A percentile compares a stretch with the other conserved stretches of the same genome.
Conservation (phyloP, 2,329 filamentous ascomycete genomes). For the Sordariomycetes sp. region DNA sequence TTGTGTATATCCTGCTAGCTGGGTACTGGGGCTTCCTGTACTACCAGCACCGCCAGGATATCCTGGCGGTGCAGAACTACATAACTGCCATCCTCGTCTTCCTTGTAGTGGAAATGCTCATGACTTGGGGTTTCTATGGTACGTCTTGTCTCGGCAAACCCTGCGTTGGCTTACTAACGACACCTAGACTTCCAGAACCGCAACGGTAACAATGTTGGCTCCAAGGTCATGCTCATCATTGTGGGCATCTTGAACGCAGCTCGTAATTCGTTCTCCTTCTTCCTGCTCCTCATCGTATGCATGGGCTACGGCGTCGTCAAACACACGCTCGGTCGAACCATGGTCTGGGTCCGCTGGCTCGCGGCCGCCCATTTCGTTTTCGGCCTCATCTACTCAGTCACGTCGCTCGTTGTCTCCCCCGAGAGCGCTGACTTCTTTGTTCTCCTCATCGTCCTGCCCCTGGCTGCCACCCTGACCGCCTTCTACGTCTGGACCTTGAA, state of each 20-base stretch:
- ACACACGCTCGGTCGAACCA: conserved; percentile 79
- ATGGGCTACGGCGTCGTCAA: conserved; percentile 99
- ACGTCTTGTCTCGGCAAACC: conserved; percentile 19
- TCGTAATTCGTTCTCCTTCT: conserved; percentile 97
- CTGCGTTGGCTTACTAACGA: too few species aligned
- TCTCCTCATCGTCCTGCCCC: conserved; percentile 83
- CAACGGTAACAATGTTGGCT: conserved; percentile 72
- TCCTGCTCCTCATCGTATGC: conserved; percentile 92
- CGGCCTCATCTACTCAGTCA: conserved; percentile 85
- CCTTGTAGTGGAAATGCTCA: conserved; percentile 88
- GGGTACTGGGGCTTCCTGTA: conserved; percentile 89
- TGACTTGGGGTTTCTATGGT: conserved; percentile 98
- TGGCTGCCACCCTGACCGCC: conserved; percentile 84
- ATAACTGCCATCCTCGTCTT: conserved; percentile 96
- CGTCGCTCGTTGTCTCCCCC: conserved; percentile 79
- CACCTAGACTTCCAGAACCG: conserved; percentile 80
- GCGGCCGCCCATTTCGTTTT: conserved; percentile 92
- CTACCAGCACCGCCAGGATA: conserved; percentile 87
- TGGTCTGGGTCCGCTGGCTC: conserved; percentile 87
- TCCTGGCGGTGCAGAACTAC: conserved; percentile 95
- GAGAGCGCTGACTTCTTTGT: conserved; percentile 80
- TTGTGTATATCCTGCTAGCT: conserved; percentile 82
- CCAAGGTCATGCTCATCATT: conserved; percentile 79
- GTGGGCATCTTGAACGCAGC: conserved; percentile 91
- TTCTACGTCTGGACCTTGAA: conserved; percentile 99